A percentile compares a stretch with the other conserved stretches of the same genome.
Evolutionary conservation across 768 basidiomycete genomes (phyloP).

Genomic region (Boletus bicolor): DNA sequence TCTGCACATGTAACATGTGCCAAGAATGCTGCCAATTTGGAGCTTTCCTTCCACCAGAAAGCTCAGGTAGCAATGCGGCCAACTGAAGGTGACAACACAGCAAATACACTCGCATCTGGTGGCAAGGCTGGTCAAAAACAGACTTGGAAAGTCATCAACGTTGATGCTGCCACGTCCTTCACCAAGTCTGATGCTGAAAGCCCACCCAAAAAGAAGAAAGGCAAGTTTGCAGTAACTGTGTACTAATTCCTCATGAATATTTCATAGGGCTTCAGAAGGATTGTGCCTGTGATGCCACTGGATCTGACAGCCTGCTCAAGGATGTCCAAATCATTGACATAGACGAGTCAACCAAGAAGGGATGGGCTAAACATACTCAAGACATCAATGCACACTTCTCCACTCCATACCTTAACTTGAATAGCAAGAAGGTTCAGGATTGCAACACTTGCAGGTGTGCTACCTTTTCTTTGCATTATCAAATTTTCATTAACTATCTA

Average conservation of each 20-base stretch:
- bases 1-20: background rate
- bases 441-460: background rate
- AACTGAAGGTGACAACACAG: background rate
- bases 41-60: background rate
- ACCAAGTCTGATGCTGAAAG: background rate
- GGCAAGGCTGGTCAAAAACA: background rate
- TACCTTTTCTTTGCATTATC: background rate
- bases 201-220: background rate
- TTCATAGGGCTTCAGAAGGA: background rate
- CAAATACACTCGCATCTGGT: background rate
- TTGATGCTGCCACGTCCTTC: background rate
- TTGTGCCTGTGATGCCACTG: background rate
- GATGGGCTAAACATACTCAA: background rate
- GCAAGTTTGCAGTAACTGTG: background rate
- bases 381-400: too few relatives aligned
- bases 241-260: background rate
- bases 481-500: too few relatives aligned
- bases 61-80: background rate
- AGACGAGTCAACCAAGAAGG: background rate
- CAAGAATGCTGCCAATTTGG: background rate
- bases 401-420: background rate
- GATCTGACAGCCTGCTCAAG: background rate
- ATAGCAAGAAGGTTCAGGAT: background rate
- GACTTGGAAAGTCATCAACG: background rate
- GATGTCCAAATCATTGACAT: background rate